Evolutionary conservation across 1,139 yeast species (phyloP).

Genomic region (Diutina pseudorugosa): DNA sequence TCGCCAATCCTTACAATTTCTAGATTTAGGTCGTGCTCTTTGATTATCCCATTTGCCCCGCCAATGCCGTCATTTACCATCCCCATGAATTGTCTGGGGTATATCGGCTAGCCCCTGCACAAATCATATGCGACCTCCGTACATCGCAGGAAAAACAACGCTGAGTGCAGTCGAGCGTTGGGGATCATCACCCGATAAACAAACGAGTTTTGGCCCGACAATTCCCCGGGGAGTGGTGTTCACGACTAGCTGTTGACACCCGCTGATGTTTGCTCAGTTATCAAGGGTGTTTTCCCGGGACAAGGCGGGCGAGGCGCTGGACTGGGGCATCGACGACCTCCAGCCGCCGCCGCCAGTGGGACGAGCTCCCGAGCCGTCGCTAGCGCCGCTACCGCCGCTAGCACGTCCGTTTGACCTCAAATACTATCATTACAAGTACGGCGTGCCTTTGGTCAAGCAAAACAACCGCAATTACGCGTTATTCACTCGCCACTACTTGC

Average conservation of each 20-base stretch:
- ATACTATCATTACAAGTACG: constrained; percentile 2
- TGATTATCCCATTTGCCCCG: too few species aligned
- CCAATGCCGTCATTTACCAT: too few species aligned
- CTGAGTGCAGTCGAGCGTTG: neutral
- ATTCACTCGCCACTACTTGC: constrained; percentile 7
- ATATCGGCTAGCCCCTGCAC: neutral
- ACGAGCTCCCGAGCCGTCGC: neutral
- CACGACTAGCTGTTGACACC: neutral
- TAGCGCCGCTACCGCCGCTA: neutral
- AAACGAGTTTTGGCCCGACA: neutral
- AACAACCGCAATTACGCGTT: constrained; percentile 8
- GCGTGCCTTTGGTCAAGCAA: neutral
- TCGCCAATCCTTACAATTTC: too few species aligned
- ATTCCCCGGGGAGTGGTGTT: neutral
- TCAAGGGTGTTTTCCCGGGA: constrained; percentile 2
- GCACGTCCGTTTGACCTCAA: neutral
- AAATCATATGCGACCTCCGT: neutral
- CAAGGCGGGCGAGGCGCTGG: neutral
- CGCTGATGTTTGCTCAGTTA: constrained; percentile 2
- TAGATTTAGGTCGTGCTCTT: too few species aligned
- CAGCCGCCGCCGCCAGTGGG: neutral
- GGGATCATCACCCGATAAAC: neutral
- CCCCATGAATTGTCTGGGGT: neutral
- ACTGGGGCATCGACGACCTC: constrained; percentile 4
- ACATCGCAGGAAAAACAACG: neutral